A percentile compares a stretch with the other conserved stretches of the same genome.
phyloP scores from a whole-genome alignment of 495 filamentous ascomycete species.

The Xylaria palmicola region DNA sequence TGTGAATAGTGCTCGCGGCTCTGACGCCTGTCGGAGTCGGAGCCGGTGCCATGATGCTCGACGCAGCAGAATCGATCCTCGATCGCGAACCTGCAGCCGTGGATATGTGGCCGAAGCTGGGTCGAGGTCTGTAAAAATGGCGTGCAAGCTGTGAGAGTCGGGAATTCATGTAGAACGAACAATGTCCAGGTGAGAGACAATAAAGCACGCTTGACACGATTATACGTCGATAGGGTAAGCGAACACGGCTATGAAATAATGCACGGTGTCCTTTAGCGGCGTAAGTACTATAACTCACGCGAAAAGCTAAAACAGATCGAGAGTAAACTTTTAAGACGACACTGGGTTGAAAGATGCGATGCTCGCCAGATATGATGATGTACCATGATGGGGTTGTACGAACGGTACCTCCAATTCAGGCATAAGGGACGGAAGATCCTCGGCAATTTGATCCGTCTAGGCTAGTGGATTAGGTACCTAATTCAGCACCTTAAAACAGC shows the following conservation, averaged over 20 bases:
- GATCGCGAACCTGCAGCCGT: constrained; percentile 31
- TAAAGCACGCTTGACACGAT: background rate
- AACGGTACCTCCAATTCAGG: background rate
- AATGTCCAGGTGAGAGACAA: background rate
- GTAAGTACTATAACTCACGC: too few relatives aligned
- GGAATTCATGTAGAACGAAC: constrained; percentile 60
- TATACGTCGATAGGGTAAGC: background rate
- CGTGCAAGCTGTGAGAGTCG: constrained; percentile 71
- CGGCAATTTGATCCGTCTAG: background rate
- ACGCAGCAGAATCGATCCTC: constrained; percentile 26
- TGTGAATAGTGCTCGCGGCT: constrained; percentile 68
- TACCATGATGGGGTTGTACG: background rate
- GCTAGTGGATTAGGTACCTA: too few relatives aligned
- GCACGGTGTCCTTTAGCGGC: too few relatives aligned
- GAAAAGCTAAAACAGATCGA: background rate
- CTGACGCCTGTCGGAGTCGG: constrained; percentile 46
- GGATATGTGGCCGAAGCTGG: constrained; percentile 53
- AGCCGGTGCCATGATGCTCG: constrained; percentile 49
- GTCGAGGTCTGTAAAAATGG: constrained; percentile 65
- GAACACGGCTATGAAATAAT: too few relatives aligned
- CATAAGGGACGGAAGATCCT: constrained; percentile 3
- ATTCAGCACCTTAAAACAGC: too few relatives aligned
- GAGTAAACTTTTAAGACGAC: background rate
- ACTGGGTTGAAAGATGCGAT: background rate
- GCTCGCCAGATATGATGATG: background rate